These are phyloP conservation scores for Thoreauomyces humboldtii DNA, from an alignment of 192 early-diverging fungal species.

Conservation along the genomic window DNA sequence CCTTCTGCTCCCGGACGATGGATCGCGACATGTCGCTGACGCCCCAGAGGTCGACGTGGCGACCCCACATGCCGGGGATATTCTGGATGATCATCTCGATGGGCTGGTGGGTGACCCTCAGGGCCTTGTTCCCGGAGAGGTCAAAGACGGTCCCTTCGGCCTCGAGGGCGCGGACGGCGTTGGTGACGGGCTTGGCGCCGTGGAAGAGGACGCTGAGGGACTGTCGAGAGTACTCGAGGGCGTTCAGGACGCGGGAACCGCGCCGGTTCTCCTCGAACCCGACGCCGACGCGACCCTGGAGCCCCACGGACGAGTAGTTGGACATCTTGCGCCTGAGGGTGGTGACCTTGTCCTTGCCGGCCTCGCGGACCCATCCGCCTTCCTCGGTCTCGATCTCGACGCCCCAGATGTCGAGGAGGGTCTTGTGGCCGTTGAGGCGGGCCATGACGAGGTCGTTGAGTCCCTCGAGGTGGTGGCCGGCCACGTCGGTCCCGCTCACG, in stretches of 20 bases:
- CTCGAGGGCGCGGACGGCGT: constrained; percentile 57
- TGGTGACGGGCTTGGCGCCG: constrained; percentile 61
- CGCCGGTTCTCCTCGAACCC: constrained; percentile 69
- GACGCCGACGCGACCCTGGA: constrained; percentile 69
- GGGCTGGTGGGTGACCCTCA: constrained; percentile 56
- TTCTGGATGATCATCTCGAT: constrained; percentile 74
- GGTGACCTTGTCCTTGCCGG: constrained; percentile 54
- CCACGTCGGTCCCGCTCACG: constrained; percentile 53
- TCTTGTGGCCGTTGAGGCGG: constrained; percentile 60
- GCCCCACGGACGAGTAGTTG: constrained; percentile 71
- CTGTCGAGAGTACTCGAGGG: constrained; percentile 61
- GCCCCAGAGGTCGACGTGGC: constrained; percentile 70
- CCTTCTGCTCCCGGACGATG: constrained; percentile 42
- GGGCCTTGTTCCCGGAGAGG: constrained; percentile 31
- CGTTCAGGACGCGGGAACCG: constrained; percentile 62
- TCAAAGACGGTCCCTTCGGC: constrained; percentile 49
- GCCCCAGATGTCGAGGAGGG: constrained; percentile 71
- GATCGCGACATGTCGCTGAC: constrained; percentile 42
- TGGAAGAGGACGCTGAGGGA: constrained; percentile 61
- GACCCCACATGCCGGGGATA: constrained; percentile 57
- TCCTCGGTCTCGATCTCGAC: constrained; percentile 56
- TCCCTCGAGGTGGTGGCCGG: constrained; percentile 54
- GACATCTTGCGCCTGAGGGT: constrained; percentile 60
- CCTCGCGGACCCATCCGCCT: constrained; percentile 61
- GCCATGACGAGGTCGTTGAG: constrained; percentile 57